Percentiles rank a stretch among this genome's conserved stretches.
Evolutionary conservation across 2,329 filamentous ascomycete species (phyloP).

Genomic region (Ophiostoma sp.): DNA sequence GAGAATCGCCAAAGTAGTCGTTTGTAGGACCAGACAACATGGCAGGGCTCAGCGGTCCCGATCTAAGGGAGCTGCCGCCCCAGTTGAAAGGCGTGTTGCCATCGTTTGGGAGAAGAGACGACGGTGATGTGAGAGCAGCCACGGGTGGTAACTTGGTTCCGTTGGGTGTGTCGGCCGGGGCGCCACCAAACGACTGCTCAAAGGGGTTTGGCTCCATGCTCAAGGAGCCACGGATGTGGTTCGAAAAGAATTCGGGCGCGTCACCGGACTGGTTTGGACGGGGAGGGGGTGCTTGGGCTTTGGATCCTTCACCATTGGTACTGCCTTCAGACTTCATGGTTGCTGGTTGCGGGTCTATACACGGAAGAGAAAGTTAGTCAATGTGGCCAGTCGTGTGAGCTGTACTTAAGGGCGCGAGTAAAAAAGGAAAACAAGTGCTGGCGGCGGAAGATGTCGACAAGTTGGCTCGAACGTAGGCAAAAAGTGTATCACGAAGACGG

Average conservation of each 20-base stretch:
- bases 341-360: constrained; percentile 4
- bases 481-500: background rate
- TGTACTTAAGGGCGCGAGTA: background rate
- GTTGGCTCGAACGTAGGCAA: too few species aligned
- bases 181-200: constrained; percentile 79
- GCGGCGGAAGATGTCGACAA: too few species aligned
- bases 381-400: too few species aligned
- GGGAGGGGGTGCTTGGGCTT: constrained; percentile 65
- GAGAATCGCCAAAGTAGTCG: constrained; percentile 83
- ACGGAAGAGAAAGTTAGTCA: too few species aligned
- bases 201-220: constrained; percentile 92
- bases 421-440: background rate
- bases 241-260: constrained; percentile 65
- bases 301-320: constrained; percentile 46
- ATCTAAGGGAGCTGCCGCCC: constrained; percentile 76
- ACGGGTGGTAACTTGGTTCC: constrained; percentile 81
- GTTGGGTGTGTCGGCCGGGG: constrained; percentile 71
- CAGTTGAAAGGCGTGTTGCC: constrained; percentile 72
- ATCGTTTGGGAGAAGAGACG: constrained; percentile 67
- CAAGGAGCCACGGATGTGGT: constrained; percentile 50
- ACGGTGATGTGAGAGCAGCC: constrained; percentile 84
- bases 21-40: constrained; percentile 85
- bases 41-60: constrained; percentile 89
- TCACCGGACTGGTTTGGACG: constrained; percentile 53
- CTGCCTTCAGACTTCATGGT: background rate